These are phyloP conservation scores for Solanum tacnaense DNA, from an alignment of 257 asterid genomes.

Conservation along the genomic window DNA sequence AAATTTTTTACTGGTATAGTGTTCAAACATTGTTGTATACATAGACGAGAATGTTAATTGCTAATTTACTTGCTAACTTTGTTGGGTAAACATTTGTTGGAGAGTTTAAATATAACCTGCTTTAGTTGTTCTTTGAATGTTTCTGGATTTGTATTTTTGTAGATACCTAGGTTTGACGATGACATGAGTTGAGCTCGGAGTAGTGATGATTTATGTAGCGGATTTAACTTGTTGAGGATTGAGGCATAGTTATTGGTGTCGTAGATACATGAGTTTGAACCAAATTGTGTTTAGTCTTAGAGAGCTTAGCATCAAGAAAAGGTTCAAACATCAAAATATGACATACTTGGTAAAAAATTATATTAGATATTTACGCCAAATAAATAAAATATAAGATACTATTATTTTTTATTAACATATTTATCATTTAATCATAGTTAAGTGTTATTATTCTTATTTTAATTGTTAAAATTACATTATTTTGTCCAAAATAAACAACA, in stretches of 20 bases:
- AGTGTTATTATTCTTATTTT: neutral
- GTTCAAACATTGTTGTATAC: neutral
- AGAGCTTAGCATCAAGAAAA: neutral
- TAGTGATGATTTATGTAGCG: neutral
- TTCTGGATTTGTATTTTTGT: neutral
- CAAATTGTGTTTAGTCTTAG: neutral
- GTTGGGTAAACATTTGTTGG: neutral
- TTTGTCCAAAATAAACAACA: neutral
- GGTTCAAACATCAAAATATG: neutral
- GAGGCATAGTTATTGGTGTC: neutral
- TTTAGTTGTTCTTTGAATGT: neutral
- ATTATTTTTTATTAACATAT: neutral
- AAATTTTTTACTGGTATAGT: neutral
- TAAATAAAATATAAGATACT: neutral
- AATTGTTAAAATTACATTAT: no score
- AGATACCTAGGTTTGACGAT: neutral
- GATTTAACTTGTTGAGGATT: neutral
- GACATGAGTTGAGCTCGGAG: neutral
- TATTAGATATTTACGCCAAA: neutral
- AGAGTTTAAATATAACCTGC: neutral
- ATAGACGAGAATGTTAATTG: neutral
- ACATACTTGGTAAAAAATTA: neutral
- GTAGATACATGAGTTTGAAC: neutral
- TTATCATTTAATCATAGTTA: neutral
- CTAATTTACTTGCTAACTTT: neutral